Percentiles rank a stretch among this genome's conserved stretches.
Evolutionary conservation across 2,329 filamentous ascomycete species (phyloP).

Genomic region (Metarhizium album): DNA sequence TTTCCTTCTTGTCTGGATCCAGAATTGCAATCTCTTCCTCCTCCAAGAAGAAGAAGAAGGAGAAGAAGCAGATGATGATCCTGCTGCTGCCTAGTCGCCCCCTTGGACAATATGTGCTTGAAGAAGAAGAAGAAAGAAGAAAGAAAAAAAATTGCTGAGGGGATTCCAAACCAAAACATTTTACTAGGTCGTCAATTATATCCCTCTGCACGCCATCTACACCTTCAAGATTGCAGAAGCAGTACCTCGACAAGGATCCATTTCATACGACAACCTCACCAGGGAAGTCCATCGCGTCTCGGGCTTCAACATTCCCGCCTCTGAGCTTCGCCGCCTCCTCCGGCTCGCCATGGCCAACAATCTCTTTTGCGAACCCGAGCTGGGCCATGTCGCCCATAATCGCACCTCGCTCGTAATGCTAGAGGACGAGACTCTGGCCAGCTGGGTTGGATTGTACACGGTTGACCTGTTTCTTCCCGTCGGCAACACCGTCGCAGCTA

Average conservation of each 20-base stretch:
- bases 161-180: background rate
- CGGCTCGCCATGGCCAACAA: constrained; percentile 28
- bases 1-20: too few relatives aligned
- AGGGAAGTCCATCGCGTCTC: constrained; percentile 21
- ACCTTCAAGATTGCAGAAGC: constrained; percentile 20
- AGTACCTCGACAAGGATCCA: constrained; percentile 16
- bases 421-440: constrained; percentile 16
- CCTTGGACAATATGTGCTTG: too few relatives aligned
- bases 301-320: constrained; percentile 22
- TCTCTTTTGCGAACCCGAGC: constrained; percentile 27
- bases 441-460: constrained; percentile 21
- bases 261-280: constrained; percentile 17
- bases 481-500: constrained; percentile 20
- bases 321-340: constrained; percentile 24
- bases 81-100: too few relatives aligned
- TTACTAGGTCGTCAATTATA: constrained; percentile 15
- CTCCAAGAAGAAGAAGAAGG: too few relatives aligned
- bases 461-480: constrained; percentile 20
- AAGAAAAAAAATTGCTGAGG: too few relatives aligned
- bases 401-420: constrained; percentile 20
- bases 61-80: too few relatives aligned
- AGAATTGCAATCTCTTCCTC: too few relatives aligned
- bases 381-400: constrained; percentile 29
- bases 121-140: too few relatives aligned
- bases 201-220: constrained; percentile 20